Evolutionary conservation across 495 filamentous ascomycete species (phyloP), one percentile per base, ranked within the genome.

Genomic region (Neurospora tetrasperma): DNA sequence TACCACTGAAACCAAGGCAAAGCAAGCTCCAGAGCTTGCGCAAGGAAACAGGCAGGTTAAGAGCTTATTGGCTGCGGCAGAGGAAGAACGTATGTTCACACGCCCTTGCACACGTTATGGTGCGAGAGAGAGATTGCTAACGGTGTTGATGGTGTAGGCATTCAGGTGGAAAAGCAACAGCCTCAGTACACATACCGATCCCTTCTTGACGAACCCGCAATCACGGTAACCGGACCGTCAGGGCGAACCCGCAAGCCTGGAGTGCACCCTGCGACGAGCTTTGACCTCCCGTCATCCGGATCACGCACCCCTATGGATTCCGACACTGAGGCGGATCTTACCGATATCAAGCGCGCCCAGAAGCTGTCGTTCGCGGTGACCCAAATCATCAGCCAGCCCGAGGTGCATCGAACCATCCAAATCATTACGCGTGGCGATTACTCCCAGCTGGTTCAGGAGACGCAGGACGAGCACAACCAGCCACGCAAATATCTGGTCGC

Each of bases 341-440:
- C 86, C 14, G 95, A 97, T 75, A 92, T 98, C 71, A 90, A 90
- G 74, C 88, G 91, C 38, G 96, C 96, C 0, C 96, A 98, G 79
- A 90, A 90, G 70, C 86, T 99, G 62, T 87, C 90, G 10, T 90
- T 98, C 72, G 87, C 88, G 66, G 86, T 93, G 81, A 97, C 94
- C 0, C 86, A 90, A 1, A 91, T 97, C 74, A 88, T 89, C 35
- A 90, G 90, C 20, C 91, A 90, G 16, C 93, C 92, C 23, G 89
- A 89, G 69, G 85, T 89, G 0, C 89, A 95, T 79, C 90, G 95
- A 40, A 91, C 91, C 16, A 89, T 98, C 59, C 91, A 94, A 8
- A 94, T 94, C 39, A 93, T 99, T 71, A 89, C 96, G 68, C 91
- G 96, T 18, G 96, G 96, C 41, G 90, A 97, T 75, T 99, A 91